Base-by-base conservation (phyloP, 2,329 filamentous ascomycete genomes). In the Ceratocystis papillata region DNA sequence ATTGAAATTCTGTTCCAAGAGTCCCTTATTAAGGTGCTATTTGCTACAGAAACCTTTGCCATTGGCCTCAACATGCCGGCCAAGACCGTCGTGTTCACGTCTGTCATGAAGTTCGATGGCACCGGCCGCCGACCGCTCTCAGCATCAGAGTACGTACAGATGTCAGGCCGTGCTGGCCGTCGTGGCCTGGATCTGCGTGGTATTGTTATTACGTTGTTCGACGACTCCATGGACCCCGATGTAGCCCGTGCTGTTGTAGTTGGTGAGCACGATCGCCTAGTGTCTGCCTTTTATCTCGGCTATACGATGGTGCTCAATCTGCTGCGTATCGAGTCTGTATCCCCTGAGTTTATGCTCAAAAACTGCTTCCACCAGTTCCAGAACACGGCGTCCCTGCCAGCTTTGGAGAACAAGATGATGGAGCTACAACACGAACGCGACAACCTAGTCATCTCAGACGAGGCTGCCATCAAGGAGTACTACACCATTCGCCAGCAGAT, bases 161-260 rank as follows among this genome's bases (percentile, higher is more conserved):
- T 99, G 94, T 96, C 94, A 65, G 94, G 94, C 69, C 89, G 94
- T 76, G 94, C 94, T 68, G 94, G 94, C 73, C 89, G 94, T 82
- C 87, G 94, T 84, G 94, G 94, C 77, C 87, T 99, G 65, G 94
- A 99, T 78, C 92, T 96, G 69, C 88, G 94, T 70, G 94, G 94
- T 82, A 95, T 97, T 71, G 94, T 99, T 71, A 97, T 99, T 75
- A 97, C 99, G 90, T 97, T 99, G 93, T 89, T 99, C 69, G 88
- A 95, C 73, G 89, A 95, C 75, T 90, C 94, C 77, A 93, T 99
- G 79, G 94, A 99, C 72, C 94, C 94, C 1, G 86, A 90, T 1
- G 86, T 88, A n/a, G 93, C 94, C 53, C 96, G 96, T 76, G 87
- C 89, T 69, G 96, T 99, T 71, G 94, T 99, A 12, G 90, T 94